Evolutionary conservation across 371 early-diverging fungal species (phyloP).

Genomic region (Mortierella sp.): DNA sequence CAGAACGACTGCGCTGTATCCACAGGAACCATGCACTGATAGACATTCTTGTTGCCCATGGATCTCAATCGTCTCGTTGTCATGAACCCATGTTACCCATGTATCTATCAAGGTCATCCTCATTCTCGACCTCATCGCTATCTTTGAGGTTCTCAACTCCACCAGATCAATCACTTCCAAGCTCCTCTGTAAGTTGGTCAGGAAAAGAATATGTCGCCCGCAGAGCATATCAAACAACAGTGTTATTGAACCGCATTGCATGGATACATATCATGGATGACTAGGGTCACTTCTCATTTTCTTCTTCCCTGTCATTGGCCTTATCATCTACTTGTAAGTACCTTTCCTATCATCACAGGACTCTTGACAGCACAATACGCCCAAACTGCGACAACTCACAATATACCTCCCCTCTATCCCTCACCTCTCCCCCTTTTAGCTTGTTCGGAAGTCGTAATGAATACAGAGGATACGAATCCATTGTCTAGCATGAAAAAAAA

Average conservation of each 20-base stretch:
- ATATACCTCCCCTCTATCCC: not conserved
- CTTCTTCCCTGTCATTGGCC: conserved; percentile 67
- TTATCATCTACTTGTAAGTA: conserved; percentile 72
- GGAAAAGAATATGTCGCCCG: no score
- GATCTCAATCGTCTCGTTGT: not conserved
- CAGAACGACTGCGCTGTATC: no score
- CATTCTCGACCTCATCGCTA: conserved; percentile 65
- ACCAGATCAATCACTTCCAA: conserved; percentile 56
- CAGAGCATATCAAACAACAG: no score
- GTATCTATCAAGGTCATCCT: conserved; percentile 53
- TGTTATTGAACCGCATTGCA: not conserved
- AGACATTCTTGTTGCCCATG: not conserved
- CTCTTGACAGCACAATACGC: no score
- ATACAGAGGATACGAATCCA: conserved; percentile 61
- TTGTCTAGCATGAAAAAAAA: no score
- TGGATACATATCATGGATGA: not conserved
- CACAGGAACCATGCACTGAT: no score
- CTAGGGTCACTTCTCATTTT: conserved; percentile 67
- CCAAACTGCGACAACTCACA: no score
- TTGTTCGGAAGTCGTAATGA: conserved; percentile 61
- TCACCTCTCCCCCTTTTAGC: conserved; percentile 39
- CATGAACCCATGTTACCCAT: not conserved
- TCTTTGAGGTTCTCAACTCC: conserved; percentile 70
- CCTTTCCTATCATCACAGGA: no score
- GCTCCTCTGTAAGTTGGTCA: conserved; percentile 48